These are phyloP conservation scores for Yamadazyma atlantica DNA, from an alignment of 1,139 yeast species.

Conservation along the genomic window DNA sequence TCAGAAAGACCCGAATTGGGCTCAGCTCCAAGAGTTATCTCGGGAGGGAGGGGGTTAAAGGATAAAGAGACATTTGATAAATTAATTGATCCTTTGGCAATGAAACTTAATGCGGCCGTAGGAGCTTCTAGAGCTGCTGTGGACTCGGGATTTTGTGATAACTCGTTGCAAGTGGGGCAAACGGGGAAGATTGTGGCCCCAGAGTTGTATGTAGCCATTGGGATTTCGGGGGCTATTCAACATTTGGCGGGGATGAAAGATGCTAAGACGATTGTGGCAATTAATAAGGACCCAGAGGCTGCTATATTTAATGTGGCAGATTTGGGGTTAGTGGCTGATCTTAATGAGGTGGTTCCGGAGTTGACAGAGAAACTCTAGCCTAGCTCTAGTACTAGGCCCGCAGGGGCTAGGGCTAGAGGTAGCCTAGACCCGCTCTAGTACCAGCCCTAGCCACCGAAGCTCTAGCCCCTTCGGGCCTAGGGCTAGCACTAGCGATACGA, in stretches of 20 bases:
- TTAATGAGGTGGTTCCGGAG: slow-evolving; percentile 84
- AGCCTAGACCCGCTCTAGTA: too few relatives aligned
- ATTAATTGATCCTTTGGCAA: slow-evolving; percentile 80
- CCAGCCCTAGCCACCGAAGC: too few relatives aligned
- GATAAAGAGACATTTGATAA: slow-evolving; percentile 83
- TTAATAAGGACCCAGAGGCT: slow-evolving; percentile 91
- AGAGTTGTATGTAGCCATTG: slow-evolving; percentile 87
- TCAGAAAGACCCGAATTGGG: slow-evolving; percentile 91
- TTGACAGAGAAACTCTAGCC: slow-evolving; percentile 64
- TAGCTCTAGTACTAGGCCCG: too few relatives aligned
- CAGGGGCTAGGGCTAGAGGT: too few relatives aligned
- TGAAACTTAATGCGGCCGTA: slow-evolving; percentile 82
- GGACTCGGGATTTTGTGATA: slow-evolving; percentile 93
- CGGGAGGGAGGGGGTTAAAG: slow-evolving; percentile 95
- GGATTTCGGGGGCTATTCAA: slow-evolving; percentile 96
- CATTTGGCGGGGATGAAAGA: slow-evolving; percentile 99
- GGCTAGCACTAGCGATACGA: too few relatives aligned
- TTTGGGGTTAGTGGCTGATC: slow-evolving; percentile 84
- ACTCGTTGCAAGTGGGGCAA: slow-evolving; percentile 97
- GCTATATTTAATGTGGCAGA: slow-evolving; percentile 93
- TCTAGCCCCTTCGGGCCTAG: too few relatives aligned
- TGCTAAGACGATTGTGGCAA: slow-evolving; percentile 88
- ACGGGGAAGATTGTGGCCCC: slow-evolving; percentile 99
- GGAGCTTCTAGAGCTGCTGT: slow-evolving; percentile 99
- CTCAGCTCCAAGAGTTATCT: slow-evolving; percentile 74